Evolutionary conservation across 192 early-diverging fungal species (phyloP).

Genomic region (Allomyces macrogynus): DNA sequence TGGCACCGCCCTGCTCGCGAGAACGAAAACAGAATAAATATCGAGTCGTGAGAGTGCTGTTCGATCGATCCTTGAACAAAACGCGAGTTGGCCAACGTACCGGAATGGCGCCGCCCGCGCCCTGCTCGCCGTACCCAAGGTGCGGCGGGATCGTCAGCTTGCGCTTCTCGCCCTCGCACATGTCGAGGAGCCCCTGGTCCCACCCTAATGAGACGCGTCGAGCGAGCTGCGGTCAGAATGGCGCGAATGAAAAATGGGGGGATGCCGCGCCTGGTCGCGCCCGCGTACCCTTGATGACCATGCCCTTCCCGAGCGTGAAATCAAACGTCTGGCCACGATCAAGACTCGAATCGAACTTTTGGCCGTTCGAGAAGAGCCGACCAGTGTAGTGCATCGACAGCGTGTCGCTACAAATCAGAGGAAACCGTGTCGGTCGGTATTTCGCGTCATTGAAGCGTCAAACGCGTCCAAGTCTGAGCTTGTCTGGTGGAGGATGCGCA

Average conservation of each 20-base stretch:
- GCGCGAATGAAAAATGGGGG: too few relatives aligned
- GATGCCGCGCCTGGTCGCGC: too few relatives aligned
- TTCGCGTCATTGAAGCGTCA: too few relatives aligned
- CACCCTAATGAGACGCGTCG: constrained; percentile 16
- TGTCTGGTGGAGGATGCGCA: background rate
- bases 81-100: constrained; percentile 4
- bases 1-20: constrained; percentile 12
- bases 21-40: background rate
- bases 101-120: constrained; percentile 22
- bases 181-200: constrained; percentile 51
- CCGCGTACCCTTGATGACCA: constrained; percentile 45
- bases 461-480: too few relatives aligned
- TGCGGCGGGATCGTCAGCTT: constrained; percentile 47
- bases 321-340: constrained; percentile 45
- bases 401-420: constrained; percentile 27
- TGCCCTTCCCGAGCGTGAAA: constrained; percentile 44
- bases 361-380: constrained; percentile 32
- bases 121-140: constrained; percentile 31
- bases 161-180: constrained; percentile 67
- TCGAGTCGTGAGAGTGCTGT: background rate
- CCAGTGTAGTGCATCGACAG: constrained; percentile 64
- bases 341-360: constrained; percentile 50
- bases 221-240: too few relatives aligned
- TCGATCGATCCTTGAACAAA: background rate
- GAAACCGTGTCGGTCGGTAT: too few relatives aligned